phyloP scores from a whole-genome alignment of 2,329 filamentous ascomycete genomes.

The Fusarium mundagurra region DNA sequence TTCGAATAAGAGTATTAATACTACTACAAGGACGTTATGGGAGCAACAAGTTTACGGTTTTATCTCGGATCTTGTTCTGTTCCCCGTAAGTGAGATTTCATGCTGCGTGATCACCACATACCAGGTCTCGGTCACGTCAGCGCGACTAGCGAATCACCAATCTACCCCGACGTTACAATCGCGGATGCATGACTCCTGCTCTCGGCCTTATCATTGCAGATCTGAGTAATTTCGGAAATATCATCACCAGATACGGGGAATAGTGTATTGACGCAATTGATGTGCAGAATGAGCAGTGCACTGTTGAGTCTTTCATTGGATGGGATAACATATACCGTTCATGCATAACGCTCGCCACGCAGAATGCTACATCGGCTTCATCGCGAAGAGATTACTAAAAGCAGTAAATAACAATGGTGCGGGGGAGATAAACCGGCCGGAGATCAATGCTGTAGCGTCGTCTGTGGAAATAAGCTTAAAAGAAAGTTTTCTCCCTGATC shows the following conservation, averaged over 20 bases:
- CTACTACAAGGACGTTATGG: fast-evolving
- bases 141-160: not conserved
- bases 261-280: not conserved
- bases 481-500: not conserved
- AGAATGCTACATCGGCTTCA: not conserved
- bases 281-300: conserved; percentile 5
- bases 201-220: not conserved
- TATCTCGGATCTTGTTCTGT: not conserved
- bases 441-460: fast-evolving
- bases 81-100: fast-evolving
- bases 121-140: conserved; percentile 28
- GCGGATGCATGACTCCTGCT: not conserved
- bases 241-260: fast-evolving
- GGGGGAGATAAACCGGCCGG: too few species aligned
- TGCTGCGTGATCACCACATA: conserved; percentile 18
- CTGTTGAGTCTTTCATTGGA: not conserved
- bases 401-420: fast-evolving
- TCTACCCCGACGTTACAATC: not conserved
- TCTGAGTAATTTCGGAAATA: not conserved
- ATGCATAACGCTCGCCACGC: not conserved
- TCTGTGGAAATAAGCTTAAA: conserved; percentile 10
- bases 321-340: not conserved
- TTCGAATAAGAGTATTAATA: fast-evolving
- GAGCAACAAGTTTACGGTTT: fast-evolving
- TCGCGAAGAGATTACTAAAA: not conserved